phyloP scores from a whole-genome alignment of 1,284 basidiomycete genomes.

The Ustilago nuda region DNA sequence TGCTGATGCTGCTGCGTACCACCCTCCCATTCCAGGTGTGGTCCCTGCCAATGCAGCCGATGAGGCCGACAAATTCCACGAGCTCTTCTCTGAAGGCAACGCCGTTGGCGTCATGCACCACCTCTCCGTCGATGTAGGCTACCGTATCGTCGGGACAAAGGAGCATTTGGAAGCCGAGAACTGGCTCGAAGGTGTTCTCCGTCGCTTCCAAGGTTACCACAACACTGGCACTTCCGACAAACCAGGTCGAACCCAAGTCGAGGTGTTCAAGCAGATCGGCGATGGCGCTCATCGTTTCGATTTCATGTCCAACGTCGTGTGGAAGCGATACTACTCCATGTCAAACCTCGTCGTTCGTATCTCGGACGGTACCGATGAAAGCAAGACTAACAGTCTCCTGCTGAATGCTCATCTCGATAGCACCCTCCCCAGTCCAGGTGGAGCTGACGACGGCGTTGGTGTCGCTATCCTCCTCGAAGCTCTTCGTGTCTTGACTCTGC shows the following conservation, averaged over 20 bases:
- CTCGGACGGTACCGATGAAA: constrained; percentile 79
- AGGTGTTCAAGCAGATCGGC: constrained; percentile 66
- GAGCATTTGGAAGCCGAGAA: constrained; percentile 87
- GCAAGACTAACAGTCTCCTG: constrained; percentile 75
- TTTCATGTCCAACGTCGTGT: constrained; percentile 75
- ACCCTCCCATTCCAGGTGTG: constrained; percentile 29
- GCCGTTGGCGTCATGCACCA: constrained; percentile 62
- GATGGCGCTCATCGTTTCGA: constrained; percentile 67
- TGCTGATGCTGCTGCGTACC: constrained; percentile 46
- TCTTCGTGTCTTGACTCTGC: constrained; percentile 76
- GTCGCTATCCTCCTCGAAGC: constrained; percentile 91
- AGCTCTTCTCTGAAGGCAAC: constrained; percentile 62
- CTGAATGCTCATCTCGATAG: constrained; percentile 86
- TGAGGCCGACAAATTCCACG: constrained; percentile 30
- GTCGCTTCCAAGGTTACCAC: constrained; percentile 71
- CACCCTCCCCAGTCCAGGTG: constrained; percentile 72
- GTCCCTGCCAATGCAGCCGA: constrained; percentile 23
- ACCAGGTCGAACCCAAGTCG: constrained; percentile 60
- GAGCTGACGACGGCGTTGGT: constrained; percentile 78
- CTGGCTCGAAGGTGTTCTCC: constrained; percentile 81
- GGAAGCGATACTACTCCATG: constrained; percentile 89
- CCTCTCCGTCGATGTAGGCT: constrained; percentile 81
- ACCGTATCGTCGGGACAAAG: constrained; percentile 88
- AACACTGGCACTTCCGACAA: constrained; percentile 41
- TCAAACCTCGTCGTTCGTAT: constrained; percentile 89